Base-by-base conservation (phyloP, 495 filamentous ascomycete species). In the Aspergillus asperescens region DNA sequence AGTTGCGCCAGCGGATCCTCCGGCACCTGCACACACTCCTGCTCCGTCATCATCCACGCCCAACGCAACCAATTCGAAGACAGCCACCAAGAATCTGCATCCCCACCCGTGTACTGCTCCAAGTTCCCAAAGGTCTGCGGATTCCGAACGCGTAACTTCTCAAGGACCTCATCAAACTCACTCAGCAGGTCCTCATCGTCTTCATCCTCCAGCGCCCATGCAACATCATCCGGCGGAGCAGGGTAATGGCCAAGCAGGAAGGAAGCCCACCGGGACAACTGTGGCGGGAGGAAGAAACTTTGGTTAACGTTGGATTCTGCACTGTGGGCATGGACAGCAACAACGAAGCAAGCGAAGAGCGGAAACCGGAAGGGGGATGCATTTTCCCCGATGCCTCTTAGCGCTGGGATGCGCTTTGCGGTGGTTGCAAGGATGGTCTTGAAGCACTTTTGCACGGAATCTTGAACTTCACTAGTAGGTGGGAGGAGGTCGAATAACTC, bases 61-160 rank as follows among this genome's bases (percentile, higher is more conserved):
- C 73, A 74, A 28, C 67, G 63, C 38, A 76, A 12, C 73, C 70
- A 75, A 15, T 73, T 62, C 10, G 70, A 57, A 25, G 67, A 62
- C 24, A 76, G 52, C 73, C 73, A 76, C 56, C 65, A 67, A 50
- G 61, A 57, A 18, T 58, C 60, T 12, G 56, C 54, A 16, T 35
- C 7, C 32, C 32, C 51, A 10, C 61, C 61, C 10, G 59, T 55
- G 23, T 57, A 62, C 13, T 29, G 29, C 16, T 57, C 50, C 15
- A 66, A 9, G 3, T 31, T 28, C 3, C 41, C 28, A 27, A 66
- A 58, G 3, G 56, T 35, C 1, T 48, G 43, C 0, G 49, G 20
- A n/a, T 50, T 55, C 13, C 53, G 52, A 1, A 25, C 43, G 10
- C 48, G 53, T 55, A 56, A 55, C 0, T 42, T 18, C 18, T 50